Evolutionary conservation across 176 grass and related monocot species (phyloP).

Genomic region (Echinochloa phyllopogon): DNA sequence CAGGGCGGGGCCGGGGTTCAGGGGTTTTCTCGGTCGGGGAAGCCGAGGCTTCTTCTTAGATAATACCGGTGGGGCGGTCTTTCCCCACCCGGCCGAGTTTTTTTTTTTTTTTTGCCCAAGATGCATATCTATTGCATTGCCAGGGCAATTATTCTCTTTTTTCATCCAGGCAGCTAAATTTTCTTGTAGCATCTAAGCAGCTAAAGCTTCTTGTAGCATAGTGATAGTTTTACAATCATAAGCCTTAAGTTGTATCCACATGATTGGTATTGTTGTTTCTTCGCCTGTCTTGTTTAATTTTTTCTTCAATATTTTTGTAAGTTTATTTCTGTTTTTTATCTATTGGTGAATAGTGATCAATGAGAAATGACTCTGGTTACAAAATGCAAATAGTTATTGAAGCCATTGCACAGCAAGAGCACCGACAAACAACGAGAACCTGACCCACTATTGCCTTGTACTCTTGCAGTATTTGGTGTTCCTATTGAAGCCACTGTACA

Average conservation of each 20-base stretch:
- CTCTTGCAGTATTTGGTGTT: constrained; percentile 83
- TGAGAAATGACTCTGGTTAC: constrained; percentile 20
- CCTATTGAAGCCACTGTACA: constrained; percentile 82
- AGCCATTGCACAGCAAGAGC: not conserved
- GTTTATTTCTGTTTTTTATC: constrained; percentile 19
- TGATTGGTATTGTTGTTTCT: constrained; percentile 17
- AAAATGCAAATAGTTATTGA: not conserved
- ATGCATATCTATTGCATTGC: constrained; percentile 15
- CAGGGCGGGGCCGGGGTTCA: no score
- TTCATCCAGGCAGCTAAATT: constrained; percentile 2
- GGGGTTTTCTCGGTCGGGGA: no score
- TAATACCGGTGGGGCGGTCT: no score
- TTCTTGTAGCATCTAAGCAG: not conserved
- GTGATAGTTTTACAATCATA: constrained; percentile 12
- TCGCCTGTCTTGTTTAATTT: constrained; percentile 23
- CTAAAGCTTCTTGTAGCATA: constrained; percentile 7
- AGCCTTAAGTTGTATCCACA: constrained; percentile 5
- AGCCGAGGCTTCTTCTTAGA: no score
- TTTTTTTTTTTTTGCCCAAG: no score
- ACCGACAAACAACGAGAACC: not conserved
- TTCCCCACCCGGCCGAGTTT: no score
- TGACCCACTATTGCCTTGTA: constrained; percentile 20
- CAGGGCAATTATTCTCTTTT: constrained; percentile 3
- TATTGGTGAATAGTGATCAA: not conserved
- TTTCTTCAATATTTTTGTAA: not conserved